Base-by-base conservation (phyloP, 2,329 filamentous ascomycete species). In the Alternaria postmessia region DNA sequence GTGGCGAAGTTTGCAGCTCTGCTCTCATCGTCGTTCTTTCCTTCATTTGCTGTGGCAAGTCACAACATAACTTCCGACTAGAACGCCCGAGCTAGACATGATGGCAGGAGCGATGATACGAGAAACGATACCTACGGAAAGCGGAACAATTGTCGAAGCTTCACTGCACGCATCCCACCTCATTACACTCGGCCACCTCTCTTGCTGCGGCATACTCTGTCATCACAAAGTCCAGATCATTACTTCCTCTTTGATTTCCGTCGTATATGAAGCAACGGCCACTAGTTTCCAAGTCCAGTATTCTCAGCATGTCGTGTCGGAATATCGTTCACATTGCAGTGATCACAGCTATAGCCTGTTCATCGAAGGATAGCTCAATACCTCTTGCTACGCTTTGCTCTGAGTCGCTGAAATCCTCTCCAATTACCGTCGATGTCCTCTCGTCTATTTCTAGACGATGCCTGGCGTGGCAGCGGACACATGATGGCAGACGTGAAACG, bases 1-100 rank as follows among this genome's bases (percentile, higher is more conserved):
- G 52, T 53, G 52, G 56, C 52, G 48, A 63, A 55, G 30, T 54
- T 62, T 59, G 53, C 57, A 59, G 42, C 46, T 55, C 34, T 41
- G 57, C 42, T 61, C 61, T 59, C 68, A 57, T 32, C 55, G 59
- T 47, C 46, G 57, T 53, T 61, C 67, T 61, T 70, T 53, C 68
- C 62, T 51, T 26, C 11, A 7, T 24, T 6, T 11, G 46, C 16
- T 9, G 32, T 6, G 47, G 67, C 66, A 64, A 70, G 61, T 58
- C 51, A 57, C 68, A 58, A 54, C 9, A 18, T 30, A 5, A 9
- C 11, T 38, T 43, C 47, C 47, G 48, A 48, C 20, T 26, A 24
- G 16, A 16, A 52, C 9, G 2, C 7, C 12, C 11, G 18, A 18
- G 16, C 34, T 9, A 16, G 7, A 8, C n/a, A 36, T 14, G 5